phyloP scores from a whole-genome alignment of 2,329 filamentous ascomycete species.

The Talaromyces albobiverticillius region DNA sequence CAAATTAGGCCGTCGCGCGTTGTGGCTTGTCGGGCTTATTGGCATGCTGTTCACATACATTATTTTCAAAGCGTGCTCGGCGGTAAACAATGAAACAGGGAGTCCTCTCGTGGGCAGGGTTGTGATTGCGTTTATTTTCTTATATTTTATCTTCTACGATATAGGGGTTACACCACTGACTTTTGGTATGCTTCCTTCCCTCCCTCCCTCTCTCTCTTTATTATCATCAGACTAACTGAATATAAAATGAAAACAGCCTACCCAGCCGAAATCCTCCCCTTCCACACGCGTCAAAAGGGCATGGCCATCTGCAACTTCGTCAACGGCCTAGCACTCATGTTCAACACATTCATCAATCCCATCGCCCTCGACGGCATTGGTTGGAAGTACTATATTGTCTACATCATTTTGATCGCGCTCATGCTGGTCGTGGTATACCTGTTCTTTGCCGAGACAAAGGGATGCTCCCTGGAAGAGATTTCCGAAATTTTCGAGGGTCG shows the following conservation, averaged over 20 bases:
- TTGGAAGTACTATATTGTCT: conserved; percentile 21
- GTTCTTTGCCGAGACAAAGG: conserved; percentile 19
- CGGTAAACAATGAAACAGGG: conserved; percentile 15
- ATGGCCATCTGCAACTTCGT: conserved; percentile 29
- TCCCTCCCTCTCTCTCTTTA: too few relatives aligned
- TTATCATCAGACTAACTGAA: too few relatives aligned
- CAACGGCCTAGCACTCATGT: conserved; percentile 16
- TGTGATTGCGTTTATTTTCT: conserved; percentile 13
- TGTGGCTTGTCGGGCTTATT: not conserved
- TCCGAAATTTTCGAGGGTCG: not conserved
- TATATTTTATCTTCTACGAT: conserved; percentile 11
- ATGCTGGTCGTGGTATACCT: conserved; percentile 21
- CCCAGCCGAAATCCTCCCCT: conserved; percentile 52
- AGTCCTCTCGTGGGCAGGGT: not conserved
- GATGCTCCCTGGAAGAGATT: not conserved
- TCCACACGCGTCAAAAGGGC: conserved; percentile 54
- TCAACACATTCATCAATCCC: conserved; percentile 14
- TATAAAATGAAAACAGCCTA: conserved; percentile 28
- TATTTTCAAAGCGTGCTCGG: conserved; percentile 18
- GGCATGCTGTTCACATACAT: not conserved
- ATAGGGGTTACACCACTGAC: conserved; percentile 35
- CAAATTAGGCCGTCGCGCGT: not conserved
- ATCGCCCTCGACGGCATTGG: conserved; percentile 20
- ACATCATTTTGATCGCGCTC: conserved; percentile 20
- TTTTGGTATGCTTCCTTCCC: conserved; percentile 34